Percentiles rank a stretch among this genome's conserved stretches.
These are phyloP conservation scores for Termitomyces sp. DNA, from an alignment of 768 basidiomycete species.

Conservation along the genomic window DNA sequence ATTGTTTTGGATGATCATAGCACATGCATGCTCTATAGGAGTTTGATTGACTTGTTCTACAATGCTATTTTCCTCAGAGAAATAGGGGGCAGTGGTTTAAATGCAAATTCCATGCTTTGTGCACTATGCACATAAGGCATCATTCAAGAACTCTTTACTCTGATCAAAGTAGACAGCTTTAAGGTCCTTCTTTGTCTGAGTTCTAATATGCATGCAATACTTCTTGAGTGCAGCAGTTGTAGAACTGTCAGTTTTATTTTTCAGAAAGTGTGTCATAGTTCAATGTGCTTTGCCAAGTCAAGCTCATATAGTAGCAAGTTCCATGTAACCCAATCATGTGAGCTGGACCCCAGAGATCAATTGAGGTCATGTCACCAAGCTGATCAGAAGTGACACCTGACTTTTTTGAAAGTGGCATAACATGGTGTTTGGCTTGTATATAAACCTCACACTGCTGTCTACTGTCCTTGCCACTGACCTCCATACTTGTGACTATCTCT, in stretches of 20 bases:
- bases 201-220: not conserved
- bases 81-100: not conserved
- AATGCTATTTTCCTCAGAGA: not conserved
- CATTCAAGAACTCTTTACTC: not conserved
- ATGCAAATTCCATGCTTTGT: not conserved
- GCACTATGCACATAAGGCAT: not conserved
- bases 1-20: not conserved
- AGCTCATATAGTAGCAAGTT: not conserved
- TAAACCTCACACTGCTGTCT: not conserved
- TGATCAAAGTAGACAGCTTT: not conserved
- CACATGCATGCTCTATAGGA: not conserved
- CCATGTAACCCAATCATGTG: not conserved
- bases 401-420: not conserved
- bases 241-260: not conserved
- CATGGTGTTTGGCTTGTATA: not conserved
- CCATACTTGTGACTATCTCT: constrained; percentile 16
- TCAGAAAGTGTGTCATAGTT: not conserved
- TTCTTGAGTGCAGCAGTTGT: not conserved
- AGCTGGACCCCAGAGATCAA: not conserved
- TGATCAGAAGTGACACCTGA: not conserved
- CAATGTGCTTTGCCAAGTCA: not conserved
- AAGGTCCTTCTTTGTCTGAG: not conserved
- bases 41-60: not conserved
- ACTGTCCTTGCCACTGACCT: constrained; percentile 8
- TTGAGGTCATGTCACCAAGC: not conserved